phyloP scores from a whole-genome alignment of 345 rosid genomes.

The Garcia nutans region DNA sequence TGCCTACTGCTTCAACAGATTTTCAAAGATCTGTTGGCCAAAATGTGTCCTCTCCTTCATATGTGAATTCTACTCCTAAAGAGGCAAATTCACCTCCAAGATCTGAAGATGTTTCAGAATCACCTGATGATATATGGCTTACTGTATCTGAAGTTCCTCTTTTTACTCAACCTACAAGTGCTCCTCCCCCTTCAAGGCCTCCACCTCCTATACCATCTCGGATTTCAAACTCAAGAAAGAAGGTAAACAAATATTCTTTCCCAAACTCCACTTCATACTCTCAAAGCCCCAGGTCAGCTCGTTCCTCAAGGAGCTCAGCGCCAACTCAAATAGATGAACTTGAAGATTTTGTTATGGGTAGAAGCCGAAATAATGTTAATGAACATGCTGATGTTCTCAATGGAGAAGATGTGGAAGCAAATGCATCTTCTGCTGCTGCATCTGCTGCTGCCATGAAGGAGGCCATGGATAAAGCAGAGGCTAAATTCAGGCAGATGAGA shows the following conservation, averaged over 20 bases:
- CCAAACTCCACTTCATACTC: slow-evolving; percentile 49
- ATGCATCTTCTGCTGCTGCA: slow-evolving; percentile 67
- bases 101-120: slow-evolving; percentile 52
- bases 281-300: slow-evolving; percentile 42
- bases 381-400: slow-evolving; percentile 46
- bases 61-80: slow-evolving; percentile 36
- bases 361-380: slow-evolving; percentile 40
- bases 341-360: slow-evolving; percentile 64
- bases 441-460: slow-evolving; percentile 98
- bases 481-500: slow-evolving; percentile 85
- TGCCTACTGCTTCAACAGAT: slow-evolving; percentile 32
- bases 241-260: slow-evolving; percentile 44
- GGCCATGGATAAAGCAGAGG: slow-evolving; percentile 98
- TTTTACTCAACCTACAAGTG: slow-evolving; percentile 72
- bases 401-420: slow-evolving; percentile 56
- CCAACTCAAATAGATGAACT: slow-evolving; percentile 72
- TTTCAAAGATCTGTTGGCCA: slow-evolving; percentile 39
- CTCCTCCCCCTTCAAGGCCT: slow-evolving; percentile 96
- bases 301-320: slow-evolving; percentile 39
- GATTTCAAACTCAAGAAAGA: slow-evolving; percentile 46
- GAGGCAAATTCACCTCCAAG: slow-evolving; percentile 44
- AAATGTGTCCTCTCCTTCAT: slow-evolving; percentile 46
- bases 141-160: slow-evolving; percentile 93
- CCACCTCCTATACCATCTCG: slow-evolving; percentile 93
- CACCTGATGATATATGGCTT: slow-evolving; percentile 81